Evolutionary conservation across 2,329 filamentous ascomycete genomes (phyloP).

Genomic region (Clarireedia sp.): DNA sequence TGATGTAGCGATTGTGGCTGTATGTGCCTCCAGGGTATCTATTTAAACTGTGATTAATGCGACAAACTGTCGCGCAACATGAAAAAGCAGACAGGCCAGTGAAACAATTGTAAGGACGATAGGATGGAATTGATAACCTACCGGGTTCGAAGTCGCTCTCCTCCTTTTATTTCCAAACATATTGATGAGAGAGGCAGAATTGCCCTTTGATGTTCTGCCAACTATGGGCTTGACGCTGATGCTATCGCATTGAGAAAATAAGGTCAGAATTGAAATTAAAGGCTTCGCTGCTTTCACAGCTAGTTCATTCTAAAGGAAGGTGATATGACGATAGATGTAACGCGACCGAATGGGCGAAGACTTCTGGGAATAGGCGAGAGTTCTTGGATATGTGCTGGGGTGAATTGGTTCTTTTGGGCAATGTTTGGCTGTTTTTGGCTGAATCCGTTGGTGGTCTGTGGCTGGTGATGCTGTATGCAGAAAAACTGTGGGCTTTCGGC

Average conservation of each 20-base stretch:
- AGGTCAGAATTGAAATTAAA: background rate
- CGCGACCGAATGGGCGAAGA: background rate
- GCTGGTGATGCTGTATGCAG: background rate
- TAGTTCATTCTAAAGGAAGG: background rate
- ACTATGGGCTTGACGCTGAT: conserved; percentile 28
- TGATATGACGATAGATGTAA: conserved; percentile 6
- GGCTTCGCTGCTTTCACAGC: background rate
- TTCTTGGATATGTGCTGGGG: background rate
- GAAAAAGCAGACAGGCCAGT: too few relatives aligned
- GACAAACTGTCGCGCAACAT: conserved; percentile 1
- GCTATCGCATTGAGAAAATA: conserved; percentile 24
- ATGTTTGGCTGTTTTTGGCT: background rate
- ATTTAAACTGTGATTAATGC: background rate
- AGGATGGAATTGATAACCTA: conserved; percentile 23
- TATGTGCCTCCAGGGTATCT: background rate
- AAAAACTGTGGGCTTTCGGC: background rate
- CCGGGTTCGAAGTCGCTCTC: conserved; percentile 35
- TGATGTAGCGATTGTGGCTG: conserved; percentile 8
- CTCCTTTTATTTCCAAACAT: conserved; percentile 31
- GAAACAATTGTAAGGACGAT: conserved; percentile 13
- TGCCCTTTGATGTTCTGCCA: conserved; percentile 25
- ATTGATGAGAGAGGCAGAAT: conserved; percentile 14
- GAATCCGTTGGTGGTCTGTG: background rate
- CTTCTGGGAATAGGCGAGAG: background rate
- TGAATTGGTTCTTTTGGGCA: background rate